phyloP scores from a whole-genome alignment of 23 red algal species.

The Pyropia yezoensis region DNA sequence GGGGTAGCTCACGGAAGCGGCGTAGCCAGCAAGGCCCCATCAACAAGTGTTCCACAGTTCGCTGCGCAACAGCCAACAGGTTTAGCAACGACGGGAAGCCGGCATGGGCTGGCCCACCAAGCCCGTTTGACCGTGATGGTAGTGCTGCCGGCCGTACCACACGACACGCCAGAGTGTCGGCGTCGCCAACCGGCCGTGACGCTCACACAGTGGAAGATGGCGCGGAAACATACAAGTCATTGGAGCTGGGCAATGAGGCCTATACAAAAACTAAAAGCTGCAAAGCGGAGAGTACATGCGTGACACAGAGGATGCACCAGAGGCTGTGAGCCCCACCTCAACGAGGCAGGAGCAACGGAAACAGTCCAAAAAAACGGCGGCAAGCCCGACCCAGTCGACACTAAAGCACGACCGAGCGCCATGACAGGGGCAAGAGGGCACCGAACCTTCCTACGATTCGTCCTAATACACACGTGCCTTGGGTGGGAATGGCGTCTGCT shows the following conservation, averaged over 20 bases:
- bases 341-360: no score
- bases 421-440: neutral
- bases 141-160: no score
- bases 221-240: no score
- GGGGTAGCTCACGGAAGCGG: neutral
- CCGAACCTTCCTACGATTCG: neutral
- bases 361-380: no score
- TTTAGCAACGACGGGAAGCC: neutral
- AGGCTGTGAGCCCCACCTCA: no score
- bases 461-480: conserved; percentile 78
- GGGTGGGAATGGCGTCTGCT: conserved; percentile 70
- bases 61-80: neutral
- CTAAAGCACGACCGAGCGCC: neutral
- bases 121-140: neutral
- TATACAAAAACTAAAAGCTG: no score
- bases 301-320: no score
- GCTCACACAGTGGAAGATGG: no score
- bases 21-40: neutral
- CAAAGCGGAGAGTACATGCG: no score
- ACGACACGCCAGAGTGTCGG: no score
- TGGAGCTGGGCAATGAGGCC: no score
- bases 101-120: neutral
- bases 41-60: neutral
- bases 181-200: no score
- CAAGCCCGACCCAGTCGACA: neutral